These are phyloP conservation scores for Moricandia arvensis DNA, from an alignment of 345 rosid genomes.

Conservation along the genomic window DNA sequence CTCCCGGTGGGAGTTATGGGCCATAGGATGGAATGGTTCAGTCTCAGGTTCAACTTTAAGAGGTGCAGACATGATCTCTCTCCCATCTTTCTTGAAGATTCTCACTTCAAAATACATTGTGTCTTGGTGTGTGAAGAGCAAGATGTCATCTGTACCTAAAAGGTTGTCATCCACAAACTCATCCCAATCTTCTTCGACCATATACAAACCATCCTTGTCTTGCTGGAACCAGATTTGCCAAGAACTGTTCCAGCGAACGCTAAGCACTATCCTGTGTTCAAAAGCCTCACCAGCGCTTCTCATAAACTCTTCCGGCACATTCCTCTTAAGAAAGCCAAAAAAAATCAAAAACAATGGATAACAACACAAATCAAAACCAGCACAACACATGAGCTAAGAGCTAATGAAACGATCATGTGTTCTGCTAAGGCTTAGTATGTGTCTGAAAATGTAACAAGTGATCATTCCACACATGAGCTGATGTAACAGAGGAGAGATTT, in stretches of 20 bases:
- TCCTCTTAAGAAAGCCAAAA: conserved; percentile 16
- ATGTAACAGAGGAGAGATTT: neutral
- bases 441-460: too few relatives aligned
- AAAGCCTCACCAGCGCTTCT: neutral
- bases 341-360: neutral
- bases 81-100: conserved; percentile 7
- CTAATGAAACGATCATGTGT: too few relatives aligned
- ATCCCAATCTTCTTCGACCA: conserved; percentile 31
- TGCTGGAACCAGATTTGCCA: conserved; percentile 26
- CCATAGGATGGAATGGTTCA: neutral
- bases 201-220: conserved; percentile 13
- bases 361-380: neutral
- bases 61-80: neutral
- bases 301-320: conserved; percentile 27
- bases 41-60: conserved; percentile 7
- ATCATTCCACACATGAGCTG: too few relatives aligned
- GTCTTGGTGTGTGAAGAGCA: conserved; percentile 24
- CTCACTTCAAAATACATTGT: neutral
- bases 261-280: conserved; percentile 21
- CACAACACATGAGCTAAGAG: neutral
- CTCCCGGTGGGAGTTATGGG: neutral
- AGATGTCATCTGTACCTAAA: neutral
- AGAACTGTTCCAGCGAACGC: conserved; percentile 28
- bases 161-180: conserved; percentile 32
- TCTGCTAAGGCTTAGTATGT: too few relatives aligned